These are phyloP conservation scores for Boletus subparvulus DNA, from an alignment of 768 basidiomycete genomes.

Conservation along the genomic window DNA sequence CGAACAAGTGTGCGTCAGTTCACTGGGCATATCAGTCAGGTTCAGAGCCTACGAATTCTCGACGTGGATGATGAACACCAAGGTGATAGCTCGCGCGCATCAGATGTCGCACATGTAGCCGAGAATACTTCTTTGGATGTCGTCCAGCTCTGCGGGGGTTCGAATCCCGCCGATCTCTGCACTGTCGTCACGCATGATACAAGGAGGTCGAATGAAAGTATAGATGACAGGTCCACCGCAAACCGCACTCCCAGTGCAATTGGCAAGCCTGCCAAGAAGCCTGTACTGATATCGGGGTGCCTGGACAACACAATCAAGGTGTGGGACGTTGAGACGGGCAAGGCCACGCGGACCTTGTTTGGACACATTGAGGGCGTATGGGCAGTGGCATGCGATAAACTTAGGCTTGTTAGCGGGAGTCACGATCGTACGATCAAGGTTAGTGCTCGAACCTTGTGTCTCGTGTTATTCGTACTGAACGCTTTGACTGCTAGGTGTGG, in stretches of 20 bases:
- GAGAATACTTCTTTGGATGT: slow-evolving; percentile 19
- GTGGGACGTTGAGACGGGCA: slow-evolving; percentile 91
- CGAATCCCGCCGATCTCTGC: slow-evolving; percentile 22
- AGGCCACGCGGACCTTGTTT: slow-evolving; percentile 79
- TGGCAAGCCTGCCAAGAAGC: slow-evolving; percentile 42
- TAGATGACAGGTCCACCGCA: slow-evolving; percentile 12
- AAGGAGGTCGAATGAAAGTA: slow-evolving; percentile 8
- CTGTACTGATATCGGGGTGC: slow-evolving; percentile 83
- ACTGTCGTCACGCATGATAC: slow-evolving; percentile 32
- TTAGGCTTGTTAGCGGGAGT: slow-evolving; percentile 88
- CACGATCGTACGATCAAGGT: slow-evolving; percentile 99
- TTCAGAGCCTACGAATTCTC: slow-evolving; percentile 85
- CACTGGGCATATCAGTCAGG: slow-evolving; percentile 89
- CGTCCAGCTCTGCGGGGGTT: slow-evolving; percentile 13
- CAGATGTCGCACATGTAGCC: slow-evolving; percentile 9
- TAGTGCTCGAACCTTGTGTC: slow-evolving; percentile 19
- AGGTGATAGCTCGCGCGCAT: slow-evolving; percentile 10
- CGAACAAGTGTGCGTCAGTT: slow-evolving; percentile 83
- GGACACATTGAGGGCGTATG: slow-evolving; percentile 99
- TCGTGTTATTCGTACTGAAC: slow-evolving; percentile 1
- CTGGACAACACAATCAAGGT: slow-evolving; percentile 94
- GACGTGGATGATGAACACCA: slow-evolving; percentile 55
- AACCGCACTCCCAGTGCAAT: slow-evolving; percentile 15
- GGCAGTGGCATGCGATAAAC: slow-evolving; percentile 90
- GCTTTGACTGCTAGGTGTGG: slow-evolving; percentile 67